Base-by-base conservation (phyloP, 805 yeast species). In the Candida boleticola region DNA sequence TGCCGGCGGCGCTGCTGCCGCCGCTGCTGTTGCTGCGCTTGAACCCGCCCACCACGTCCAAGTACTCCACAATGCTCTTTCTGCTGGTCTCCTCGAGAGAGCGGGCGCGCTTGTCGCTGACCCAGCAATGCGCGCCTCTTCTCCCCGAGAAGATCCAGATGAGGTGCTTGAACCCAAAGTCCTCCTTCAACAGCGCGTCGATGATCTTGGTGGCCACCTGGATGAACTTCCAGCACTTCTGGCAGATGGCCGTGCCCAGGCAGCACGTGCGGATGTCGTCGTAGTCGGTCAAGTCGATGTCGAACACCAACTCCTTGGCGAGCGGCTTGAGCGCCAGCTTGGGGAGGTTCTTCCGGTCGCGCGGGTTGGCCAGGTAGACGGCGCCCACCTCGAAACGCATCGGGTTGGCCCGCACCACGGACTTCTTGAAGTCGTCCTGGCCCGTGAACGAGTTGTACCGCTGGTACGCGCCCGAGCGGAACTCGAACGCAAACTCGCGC, bases 91-190 rank as follows among this genome's bases (percentile, higher is more conserved):
- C 98, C 48, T 79, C 85, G 47, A 93, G 63, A 1, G 60, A 54
- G 43, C 97, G 69, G 1, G 97, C 97, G 37, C 90, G 69, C 42
- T 76, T 64, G 59, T 93, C 99, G 63, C 96, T 86, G 19, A 93
- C 76, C 99, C 99, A 93, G 56, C 98, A 95, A 73, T 93, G 99
- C 13, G 95, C 96, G 63, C 99, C 99, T 77, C 99, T 86, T 73
- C 99, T 85, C 36, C 99, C 99, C 0, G 97, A 89, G 58, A 88
- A 93, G 3, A 92, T 96, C 98, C 98, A 93, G 38, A 93, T 71
- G 57, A 89, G 71, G 61, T 88, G 83, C 45, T 80, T 68, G 61
- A 87, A 90, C 1, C 97, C 98, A 63, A 93, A 93, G 62, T 92
- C 98, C 39, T 88, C 89, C 40, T 79, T 68, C 40, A 93, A 71